Percentiles rank a stretch among this genome's conserved stretches.
Conservation (phyloP, 2,329 filamentous ascomycete species). For the Fusarium setosum region DNA sequence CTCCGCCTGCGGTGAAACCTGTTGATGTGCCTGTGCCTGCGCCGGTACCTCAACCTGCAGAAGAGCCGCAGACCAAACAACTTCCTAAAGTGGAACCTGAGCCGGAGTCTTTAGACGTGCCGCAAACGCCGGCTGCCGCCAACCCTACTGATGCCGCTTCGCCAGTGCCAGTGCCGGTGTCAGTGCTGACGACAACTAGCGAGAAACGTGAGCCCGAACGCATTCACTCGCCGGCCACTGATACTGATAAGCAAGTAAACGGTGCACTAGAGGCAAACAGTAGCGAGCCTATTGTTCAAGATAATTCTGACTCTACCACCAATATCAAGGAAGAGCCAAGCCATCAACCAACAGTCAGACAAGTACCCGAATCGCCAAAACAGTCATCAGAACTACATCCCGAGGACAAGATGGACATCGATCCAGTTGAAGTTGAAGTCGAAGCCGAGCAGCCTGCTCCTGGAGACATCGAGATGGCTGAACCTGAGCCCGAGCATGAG, state of each 20-base stretch:
- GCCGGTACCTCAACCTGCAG: conserved; percentile 27
- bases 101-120: conserved; percentile 11
- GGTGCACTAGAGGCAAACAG: conserved; percentile 1
- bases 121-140: conserved; percentile 10
- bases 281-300: conserved; percentile 11
- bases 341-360: conserved; percentile 9
- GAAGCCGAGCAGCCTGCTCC: background rate
- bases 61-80: conserved; percentile 27
- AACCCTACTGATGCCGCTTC: conserved; percentile 1
- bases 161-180: conserved; percentile 4
- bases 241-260: conserved; percentile 18
- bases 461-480: conserved; percentile 35
- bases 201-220: conserved; percentile 18
- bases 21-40: conserved; percentile 24
- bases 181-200: background rate
- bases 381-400: conserved; percentile 2
- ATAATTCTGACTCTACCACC: conserved; percentile 11
- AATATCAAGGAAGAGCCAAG: conserved; percentile 27
- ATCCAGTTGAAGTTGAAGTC: conserved; percentile 22
- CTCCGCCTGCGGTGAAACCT: conserved; percentile 27
- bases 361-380: conserved; percentile 13
- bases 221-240: conserved; percentile 12
- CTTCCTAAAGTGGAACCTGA: conserved; percentile 36
- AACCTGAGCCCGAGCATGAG: conserved; percentile 5
- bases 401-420: conserved; percentile 37